A percentile compares a stretch with the other conserved stretches of the same genome.
phyloP scores from a whole-genome alignment of 108 stramenopile species.

The Nitzschia sp. region DNA sequence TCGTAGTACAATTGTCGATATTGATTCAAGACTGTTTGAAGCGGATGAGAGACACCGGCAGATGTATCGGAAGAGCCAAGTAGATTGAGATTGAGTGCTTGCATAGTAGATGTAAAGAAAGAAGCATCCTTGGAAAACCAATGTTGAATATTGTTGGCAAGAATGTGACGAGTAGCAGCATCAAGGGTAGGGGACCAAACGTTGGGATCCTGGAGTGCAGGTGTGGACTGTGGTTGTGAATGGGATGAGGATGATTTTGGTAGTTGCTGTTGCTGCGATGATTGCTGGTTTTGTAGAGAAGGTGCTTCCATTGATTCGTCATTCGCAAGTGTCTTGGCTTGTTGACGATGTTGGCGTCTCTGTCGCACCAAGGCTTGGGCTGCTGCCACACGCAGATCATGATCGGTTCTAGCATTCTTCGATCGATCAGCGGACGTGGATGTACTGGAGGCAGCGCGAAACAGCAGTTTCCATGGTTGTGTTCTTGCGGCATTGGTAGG shows the following conservation, averaged over 20 bases:
- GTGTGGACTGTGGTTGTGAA: too few species aligned
- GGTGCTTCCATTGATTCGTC: too few species aligned
- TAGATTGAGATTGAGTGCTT: conserved; percentile 37
- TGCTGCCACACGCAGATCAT: conserved; percentile 16
- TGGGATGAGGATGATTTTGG: too few species aligned
- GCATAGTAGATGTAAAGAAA: conserved; percentile 47
- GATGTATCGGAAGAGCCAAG: background rate
- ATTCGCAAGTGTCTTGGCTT: too few species aligned
- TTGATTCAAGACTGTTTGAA: conserved; percentile 30
- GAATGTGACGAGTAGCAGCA: conserved; percentile 5
- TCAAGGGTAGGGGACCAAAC: too few species aligned
- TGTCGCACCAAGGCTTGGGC: conserved; percentile 20
- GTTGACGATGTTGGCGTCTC: too few species aligned
- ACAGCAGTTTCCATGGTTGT: too few species aligned
- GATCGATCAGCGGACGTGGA: too few species aligned
- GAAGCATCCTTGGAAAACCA: conserved; percentile 41
- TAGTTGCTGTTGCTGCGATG: conserved; percentile 4
- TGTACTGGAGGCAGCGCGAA: too few species aligned
- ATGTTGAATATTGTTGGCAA: conserved; percentile 24
- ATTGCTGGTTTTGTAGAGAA: background rate
- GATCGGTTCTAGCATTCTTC: too few species aligned
- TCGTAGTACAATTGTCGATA: conserved; percentile 56
- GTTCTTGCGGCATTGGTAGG: too few species aligned
- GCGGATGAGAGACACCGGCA: conserved; percentile 8
- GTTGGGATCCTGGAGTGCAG: too few species aligned